phyloP scores from a whole-genome alignment of 768 basidiomycete species.

The Multifurca ochricompacta region DNA sequence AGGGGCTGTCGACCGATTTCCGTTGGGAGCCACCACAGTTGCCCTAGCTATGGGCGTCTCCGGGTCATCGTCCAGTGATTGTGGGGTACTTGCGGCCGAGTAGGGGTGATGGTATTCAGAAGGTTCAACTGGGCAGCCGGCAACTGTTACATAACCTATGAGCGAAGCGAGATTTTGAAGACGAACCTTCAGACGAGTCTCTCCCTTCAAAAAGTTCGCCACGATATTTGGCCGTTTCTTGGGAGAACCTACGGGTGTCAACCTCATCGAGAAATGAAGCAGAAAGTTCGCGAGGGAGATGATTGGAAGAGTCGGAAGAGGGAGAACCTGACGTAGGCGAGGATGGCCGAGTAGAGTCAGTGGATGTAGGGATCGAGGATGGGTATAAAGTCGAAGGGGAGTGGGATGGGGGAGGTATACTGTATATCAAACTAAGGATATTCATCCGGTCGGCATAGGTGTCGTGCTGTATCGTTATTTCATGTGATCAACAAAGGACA shows the following conservation, averaged over 20 bases:
- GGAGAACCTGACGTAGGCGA: slow-evolving; percentile 45
- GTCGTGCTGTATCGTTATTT: slow-evolving; percentile 56
- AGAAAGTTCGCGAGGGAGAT: slow-evolving; percentile 27
- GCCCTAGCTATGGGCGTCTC: slow-evolving; percentile 13
- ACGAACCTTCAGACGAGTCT: slow-evolving; percentile 8
- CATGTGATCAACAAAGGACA: neutral
- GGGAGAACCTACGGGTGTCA: slow-evolving; percentile 20
- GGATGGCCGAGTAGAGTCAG: slow-evolving; percentile 43
- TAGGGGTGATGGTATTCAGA: slow-evolving; percentile 23
- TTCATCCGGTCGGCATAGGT: slow-evolving; percentile 94
- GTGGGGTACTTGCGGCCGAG: slow-evolving; percentile 14
- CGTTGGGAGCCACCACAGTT: neutral
- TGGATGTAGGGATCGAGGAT: slow-evolving; percentile 36
- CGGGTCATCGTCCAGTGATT: slow-evolving; percentile 9
- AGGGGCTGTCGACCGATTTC: slow-evolving; percentile 20
- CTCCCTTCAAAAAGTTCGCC: slow-evolving; percentile 14
- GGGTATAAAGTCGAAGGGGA: slow-evolving; percentile 48
- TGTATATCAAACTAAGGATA: slow-evolving; percentile 84
- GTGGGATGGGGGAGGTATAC: slow-evolving; percentile 70
- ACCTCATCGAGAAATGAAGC: slow-evolving; percentile 24
- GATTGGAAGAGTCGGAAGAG: slow-evolving; percentile 41
- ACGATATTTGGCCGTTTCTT: slow-evolving; percentile 22
- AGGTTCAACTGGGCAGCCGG: neutral
- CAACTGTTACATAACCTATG: neutral
- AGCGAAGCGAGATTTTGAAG: neutral